Evolutionary conservation across 164 flowering plant genomes (phyloP).

Genomic region (Magnolia sinica): DNA sequence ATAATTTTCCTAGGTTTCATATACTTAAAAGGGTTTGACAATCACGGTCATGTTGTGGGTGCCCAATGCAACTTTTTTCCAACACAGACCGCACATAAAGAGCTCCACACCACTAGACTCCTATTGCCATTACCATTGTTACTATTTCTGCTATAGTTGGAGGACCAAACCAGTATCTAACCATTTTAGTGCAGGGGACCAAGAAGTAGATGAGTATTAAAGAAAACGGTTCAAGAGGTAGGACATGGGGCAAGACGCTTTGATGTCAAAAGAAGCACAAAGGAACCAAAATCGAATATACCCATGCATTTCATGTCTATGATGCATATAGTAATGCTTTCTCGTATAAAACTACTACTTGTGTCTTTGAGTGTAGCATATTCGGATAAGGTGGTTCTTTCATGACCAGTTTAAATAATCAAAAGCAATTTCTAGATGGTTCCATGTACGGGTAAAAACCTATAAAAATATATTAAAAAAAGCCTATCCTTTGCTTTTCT

Average conservation of each 20-base stretch:
- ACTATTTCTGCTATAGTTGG: too few species aligned
- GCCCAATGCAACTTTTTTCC: too few species aligned
- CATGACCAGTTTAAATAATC: neutral
- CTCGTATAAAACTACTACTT: neutral
- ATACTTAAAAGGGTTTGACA: too few species aligned
- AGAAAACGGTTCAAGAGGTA: neutral
- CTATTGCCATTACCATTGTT: too few species aligned
- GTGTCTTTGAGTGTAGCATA: neutral
- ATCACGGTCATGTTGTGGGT: too few species aligned
- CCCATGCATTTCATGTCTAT: neutral
- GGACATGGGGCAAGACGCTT: neutral
- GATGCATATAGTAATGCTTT: neutral
- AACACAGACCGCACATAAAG: too few species aligned
- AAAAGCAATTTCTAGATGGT: neutral
- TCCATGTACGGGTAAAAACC: neutral
- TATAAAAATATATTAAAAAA: neutral
- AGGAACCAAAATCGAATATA: constrained; percentile 1
- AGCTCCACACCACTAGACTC: too few species aligned
- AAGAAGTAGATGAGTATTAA: too few species aligned
- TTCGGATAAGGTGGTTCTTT: neutral
- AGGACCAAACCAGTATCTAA: too few species aligned
- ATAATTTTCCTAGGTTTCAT: too few species aligned
- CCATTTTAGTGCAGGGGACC: too few species aligned
- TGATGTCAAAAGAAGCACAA: neutral
- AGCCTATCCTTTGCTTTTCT: neutral